Evolutionary conservation across 306 rosid species (phyloP).

Genomic region (Notholithocarpus densiflorus): DNA sequence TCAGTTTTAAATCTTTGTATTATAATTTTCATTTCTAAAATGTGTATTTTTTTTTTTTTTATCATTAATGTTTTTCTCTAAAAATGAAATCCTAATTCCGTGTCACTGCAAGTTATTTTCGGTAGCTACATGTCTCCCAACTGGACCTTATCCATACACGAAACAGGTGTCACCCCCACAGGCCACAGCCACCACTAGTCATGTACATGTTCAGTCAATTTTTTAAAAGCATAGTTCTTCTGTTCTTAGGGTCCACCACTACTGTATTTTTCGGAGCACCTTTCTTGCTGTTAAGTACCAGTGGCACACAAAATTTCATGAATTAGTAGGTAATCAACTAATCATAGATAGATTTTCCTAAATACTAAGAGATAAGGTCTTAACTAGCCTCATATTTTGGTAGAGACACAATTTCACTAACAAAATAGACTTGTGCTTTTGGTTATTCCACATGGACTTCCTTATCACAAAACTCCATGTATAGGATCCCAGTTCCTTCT

Average conservation of each 20-base stretch:
- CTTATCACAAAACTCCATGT: conserved; percentile 19
- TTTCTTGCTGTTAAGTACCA: neutral
- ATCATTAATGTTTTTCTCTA: too few relatives aligned
- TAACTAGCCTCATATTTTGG: conserved; percentile 37
- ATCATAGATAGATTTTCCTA: neutral
- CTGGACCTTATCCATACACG: too few relatives aligned
- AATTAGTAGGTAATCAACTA: neutral
- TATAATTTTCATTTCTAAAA: too few relatives aligned
- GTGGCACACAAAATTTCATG: conserved; percentile 19
- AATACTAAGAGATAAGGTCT: conserved; percentile 42
- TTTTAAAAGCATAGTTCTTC: neutral
- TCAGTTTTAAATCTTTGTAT: too few relatives aligned
- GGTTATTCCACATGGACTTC: conserved; percentile 7
- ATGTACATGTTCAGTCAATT: too few relatives aligned
- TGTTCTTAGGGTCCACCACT: neutral
- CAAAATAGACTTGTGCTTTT: conserved; percentile 2
- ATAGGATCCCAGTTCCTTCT: conserved; percentile 14
- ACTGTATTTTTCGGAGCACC: neutral
- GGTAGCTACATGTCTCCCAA: too few relatives aligned
- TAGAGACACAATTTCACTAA: neutral
- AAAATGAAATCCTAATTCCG: too few relatives aligned
- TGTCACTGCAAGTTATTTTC: too few relatives aligned
- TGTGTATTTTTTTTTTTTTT: too few relatives aligned
- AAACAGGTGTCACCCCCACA: too few relatives aligned
- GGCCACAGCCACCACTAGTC: too few relatives aligned